These are phyloP conservation scores for Coelastrella sp. DNA, from an alignment of 139 green algal species.

Conservation along the genomic window DNA sequence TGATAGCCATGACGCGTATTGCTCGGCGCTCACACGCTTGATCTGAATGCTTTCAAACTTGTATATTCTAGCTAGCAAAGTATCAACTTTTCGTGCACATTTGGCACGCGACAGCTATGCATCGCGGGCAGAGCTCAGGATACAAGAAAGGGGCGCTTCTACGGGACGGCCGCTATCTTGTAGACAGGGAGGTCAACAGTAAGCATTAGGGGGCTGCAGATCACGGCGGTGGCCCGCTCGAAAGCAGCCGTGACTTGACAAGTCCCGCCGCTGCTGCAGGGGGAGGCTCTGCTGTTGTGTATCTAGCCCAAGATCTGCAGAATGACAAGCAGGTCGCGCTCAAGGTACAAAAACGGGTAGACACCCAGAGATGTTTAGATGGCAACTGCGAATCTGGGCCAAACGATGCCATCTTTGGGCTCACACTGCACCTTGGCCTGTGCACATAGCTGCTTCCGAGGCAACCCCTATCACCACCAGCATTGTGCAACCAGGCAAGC, in stretches of 20 bases:
- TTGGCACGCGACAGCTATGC: background rate
- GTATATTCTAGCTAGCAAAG: too few species aligned
- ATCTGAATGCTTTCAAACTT: too few species aligned
- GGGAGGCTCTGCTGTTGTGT: slow-evolving; percentile 76
- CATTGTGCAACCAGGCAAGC: too few species aligned
- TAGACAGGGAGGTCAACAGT: slow-evolving; percentile 69
- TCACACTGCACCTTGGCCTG: too few species aligned
- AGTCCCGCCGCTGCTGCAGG: slow-evolving; percentile 44
- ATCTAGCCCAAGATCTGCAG: slow-evolving; percentile 52
- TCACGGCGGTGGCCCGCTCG: too few species aligned
- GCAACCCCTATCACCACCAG: too few species aligned
- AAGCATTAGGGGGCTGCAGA: background rate
- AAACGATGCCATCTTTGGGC: too few species aligned
- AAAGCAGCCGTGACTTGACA: too few species aligned
- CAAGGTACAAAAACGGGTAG: slow-evolving; percentile 46
- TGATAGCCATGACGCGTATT: too few species aligned
- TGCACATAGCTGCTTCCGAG: too few species aligned
- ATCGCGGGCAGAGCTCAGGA: background rate
- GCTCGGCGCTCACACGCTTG: too few species aligned
- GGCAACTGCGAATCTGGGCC: background rate
- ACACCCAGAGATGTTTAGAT: background rate
- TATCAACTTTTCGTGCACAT: too few species aligned
- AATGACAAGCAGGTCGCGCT: slow-evolving; percentile 51
- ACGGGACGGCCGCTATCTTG: slow-evolving; percentile 58
- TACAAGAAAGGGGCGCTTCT: slow-evolving; percentile 38